Evolutionary conservation across 2,329 filamentous ascomycete species (phyloP).

Genomic region (Stachybotrys echinatus): DNA sequence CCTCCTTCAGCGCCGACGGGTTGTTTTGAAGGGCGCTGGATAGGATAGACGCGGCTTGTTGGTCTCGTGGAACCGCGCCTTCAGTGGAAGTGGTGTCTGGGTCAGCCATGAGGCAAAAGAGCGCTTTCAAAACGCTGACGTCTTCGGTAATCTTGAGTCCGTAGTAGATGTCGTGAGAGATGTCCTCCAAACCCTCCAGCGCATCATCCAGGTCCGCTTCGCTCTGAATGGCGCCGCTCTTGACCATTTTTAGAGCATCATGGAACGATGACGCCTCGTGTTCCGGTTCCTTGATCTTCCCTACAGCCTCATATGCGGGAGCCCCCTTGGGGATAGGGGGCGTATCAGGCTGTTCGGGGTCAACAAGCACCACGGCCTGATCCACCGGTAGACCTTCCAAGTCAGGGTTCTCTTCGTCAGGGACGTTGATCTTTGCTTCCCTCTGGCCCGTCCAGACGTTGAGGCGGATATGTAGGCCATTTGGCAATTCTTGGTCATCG

Average conservation of each 20-base stretch:
- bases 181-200: conserved; percentile 54
- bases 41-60: conserved; percentile 52
- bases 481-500: conserved; percentile 60
- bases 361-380: conserved; percentile 48
- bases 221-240: conserved; percentile 28
- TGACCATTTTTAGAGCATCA: conserved; percentile 43
- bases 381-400: conserved; percentile 49
- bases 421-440: conserved; percentile 62
- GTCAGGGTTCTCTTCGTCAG: conserved; percentile 40
- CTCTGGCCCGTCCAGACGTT: conserved; percentile 59
- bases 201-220: conserved; percentile 39
- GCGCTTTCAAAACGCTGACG: conserved; percentile 42
- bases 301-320: conserved; percentile 51
- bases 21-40: conserved; percentile 60
- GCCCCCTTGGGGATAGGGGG: conserved; percentile 40
- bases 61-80: conserved; percentile 32
- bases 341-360: conserved; percentile 32
- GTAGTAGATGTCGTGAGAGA: conserved; percentile 66
- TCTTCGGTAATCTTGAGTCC: conserved; percentile 58
- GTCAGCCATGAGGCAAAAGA: conserved; percentile 50
- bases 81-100: conserved; percentile 15
- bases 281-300: conserved; percentile 49
- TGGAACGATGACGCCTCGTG: conserved; percentile 23
- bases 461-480: conserved; percentile 60
- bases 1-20: conserved; percentile 49